A percentile compares a stretch with the other conserved stretches of the same genome.
Evolutionary conservation across 805 yeast species (phyloP).

Genomic region (Scheffersomyces coipomensis): DNA sequence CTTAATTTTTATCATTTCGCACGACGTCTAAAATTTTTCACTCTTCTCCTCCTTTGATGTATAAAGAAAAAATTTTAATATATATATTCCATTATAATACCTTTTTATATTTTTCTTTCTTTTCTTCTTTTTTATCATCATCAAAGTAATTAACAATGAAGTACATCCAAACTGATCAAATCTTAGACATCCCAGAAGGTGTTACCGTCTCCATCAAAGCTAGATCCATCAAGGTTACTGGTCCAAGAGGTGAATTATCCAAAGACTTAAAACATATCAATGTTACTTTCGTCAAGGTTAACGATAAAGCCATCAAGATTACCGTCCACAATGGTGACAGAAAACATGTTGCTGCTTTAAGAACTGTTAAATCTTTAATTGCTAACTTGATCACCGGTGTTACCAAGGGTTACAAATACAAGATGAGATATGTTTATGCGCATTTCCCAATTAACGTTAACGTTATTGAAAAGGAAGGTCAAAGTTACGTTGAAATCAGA

Average conservation of each 20-base stretch:
- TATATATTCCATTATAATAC: background rate
- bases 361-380: slow-evolving; percentile 96
- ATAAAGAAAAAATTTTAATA: too few relatives aligned
- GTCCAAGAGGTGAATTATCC: slow-evolving; percentile 94
- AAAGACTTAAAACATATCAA: slow-evolving; percentile 94
- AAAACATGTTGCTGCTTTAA: slow-evolving; percentile 99
- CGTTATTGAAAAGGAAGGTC: slow-evolving; percentile 76
- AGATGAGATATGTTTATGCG: slow-evolving; percentile 99
- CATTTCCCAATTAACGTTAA: slow-evolving; percentile 99
- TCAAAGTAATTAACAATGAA: slow-evolving; percentile 46
- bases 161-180: slow-evolving; percentile 85
- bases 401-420: slow-evolving; percentile 98
- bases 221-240: slow-evolving; percentile 85
- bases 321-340: slow-evolving; percentile 98
- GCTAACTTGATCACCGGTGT: slow-evolving; percentile 97
- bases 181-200: slow-evolving; percentile 85
- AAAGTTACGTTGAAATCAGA: slow-evolving; percentile 87
- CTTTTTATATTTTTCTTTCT: background rate
- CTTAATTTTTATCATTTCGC: background rate
- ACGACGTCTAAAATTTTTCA: slow-evolving; percentile 1
- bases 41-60: too few relatives aligned
- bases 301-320: slow-evolving; percentile 73
- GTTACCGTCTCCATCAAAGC: slow-evolving; percentile 90
- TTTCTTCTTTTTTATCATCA: background rate
- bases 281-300: slow-evolving; percentile 84